Evolutionary conservation across 805 yeast genomes (phyloP), one percentile per base, ranked within the genome.

Genomic region (Citeromyces matritensis): DNA sequence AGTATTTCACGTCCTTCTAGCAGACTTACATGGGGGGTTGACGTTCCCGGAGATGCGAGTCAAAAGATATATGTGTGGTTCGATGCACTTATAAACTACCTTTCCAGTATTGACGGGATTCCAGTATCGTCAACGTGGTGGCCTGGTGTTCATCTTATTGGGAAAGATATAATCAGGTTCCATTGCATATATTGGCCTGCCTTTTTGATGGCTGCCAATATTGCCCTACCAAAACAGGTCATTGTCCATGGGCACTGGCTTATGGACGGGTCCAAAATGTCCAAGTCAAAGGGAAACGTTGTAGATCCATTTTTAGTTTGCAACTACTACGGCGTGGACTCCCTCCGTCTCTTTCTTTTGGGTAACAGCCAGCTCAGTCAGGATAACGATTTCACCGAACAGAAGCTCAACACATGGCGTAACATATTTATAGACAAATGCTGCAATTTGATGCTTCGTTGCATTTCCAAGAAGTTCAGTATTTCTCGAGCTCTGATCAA

Each of bases 151-250:
- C 96, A 91, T 49, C 57, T 91, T 2, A 69, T 91, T 23, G 98
- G 98, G 1, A 91, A 91, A 44, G 98, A 91, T 48, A 91, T 91
- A 31, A 62, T 71, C 29, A 62, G 84, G 40, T 91, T 91, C 51
- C 98, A 91, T 45, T 74, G 93, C 40, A 66, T 86, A 9, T 85
- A 83, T 45, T 91, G 98, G 98, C 97, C 97, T 0, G 73, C 83
- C 2, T 76, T 91, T 36, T 57, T 91, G 35, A 56, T 86, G 65
- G 95, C 95, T 1, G 91, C 93, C 0, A 78, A 65, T 0, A 45
- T 81, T 1, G 69, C 67, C 4, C 44, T 78, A 5, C 97, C 97
- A 0, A 55, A 63, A 27, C 76, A 73, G 35, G 68, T 91, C 3
- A 63, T 85, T 5, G 94, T 91, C 2, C 98, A 91, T 57, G 77